Percentiles rank a stretch among this genome's conserved stretches.
Conservation (phyloP, 805 yeast genomes). For the Candida cerambycidarum region DNA sequence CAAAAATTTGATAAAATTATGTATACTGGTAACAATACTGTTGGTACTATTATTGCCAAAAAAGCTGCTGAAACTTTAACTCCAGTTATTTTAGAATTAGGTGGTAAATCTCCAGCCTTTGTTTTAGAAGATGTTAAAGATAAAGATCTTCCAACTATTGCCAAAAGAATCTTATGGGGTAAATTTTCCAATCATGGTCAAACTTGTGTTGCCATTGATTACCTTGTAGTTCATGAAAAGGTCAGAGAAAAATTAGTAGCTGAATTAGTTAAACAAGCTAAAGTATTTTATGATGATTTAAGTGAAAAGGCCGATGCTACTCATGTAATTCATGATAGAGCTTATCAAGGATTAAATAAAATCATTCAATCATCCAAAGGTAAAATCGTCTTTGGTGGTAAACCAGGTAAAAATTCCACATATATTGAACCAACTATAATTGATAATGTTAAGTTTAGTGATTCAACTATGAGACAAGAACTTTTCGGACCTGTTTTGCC, state of each 20-base stretch:
- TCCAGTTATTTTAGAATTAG: slow-evolving; percentile 79
- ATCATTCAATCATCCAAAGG: slow-evolving; percentile 55
- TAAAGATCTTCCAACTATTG: slow-evolving; percentile 40
- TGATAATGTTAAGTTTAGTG: slow-evolving; percentile 61
- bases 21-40: slow-evolving; percentile 78
- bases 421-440: slow-evolving; percentile 75
- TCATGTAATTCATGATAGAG: slow-evolving; percentile 58
- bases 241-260: slow-evolving; percentile 52
- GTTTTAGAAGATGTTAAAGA: slow-evolving; percentile 52
- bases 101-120: slow-evolving; percentile 89
- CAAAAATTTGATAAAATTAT: slow-evolving; percentile 77
- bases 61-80: slow-evolving; percentile 86
- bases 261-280: slow-evolving; percentile 37
- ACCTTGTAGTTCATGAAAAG: slow-evolving; percentile 63
- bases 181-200: slow-evolving; percentile 83
- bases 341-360: slow-evolving; percentile 47
- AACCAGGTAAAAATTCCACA: slow-evolving; percentile 35
- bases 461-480: slow-evolving; percentile 72
- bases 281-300: slow-evolving; percentile 47
- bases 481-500: slow-evolving; percentile 88
- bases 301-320: slow-evolving; percentile 37
- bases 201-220: slow-evolving; percentile 89
- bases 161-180: slow-evolving; percentile 75
- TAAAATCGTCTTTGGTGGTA: slow-evolving; percentile 48
- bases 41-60: slow-evolving; percentile 73